Base-by-base conservation (phyloP, 176 grass and related monocot genomes). In the Cenchrus fungigraminus region DNA sequence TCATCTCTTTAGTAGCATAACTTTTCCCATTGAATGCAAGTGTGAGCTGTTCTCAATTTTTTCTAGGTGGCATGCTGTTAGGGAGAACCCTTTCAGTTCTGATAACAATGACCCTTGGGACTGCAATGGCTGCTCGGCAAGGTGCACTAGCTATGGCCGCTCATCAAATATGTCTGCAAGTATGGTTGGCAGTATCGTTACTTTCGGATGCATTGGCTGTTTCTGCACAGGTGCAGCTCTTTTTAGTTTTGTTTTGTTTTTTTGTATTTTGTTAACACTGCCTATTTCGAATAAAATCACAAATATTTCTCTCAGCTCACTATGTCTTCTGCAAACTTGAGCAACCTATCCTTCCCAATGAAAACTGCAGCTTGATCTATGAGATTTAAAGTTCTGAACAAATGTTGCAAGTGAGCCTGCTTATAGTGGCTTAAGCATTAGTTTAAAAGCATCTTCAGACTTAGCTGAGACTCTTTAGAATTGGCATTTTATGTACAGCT, bases 121-220 rank as follows among this genome's bases (percentile, higher is more conserved):
- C 87, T 80, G 81, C 84, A 76, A 86, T 92, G 83, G 90, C 87
- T 83, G 90, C 90, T 80, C 80, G 79, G 32, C 90, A 92, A 70
- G 90, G 86, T 65, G 70, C 90, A 63, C 6, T 92, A 71, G 83
- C 83, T 50, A 89, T 92, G 90, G 83, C 90, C 31, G 87, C 84
- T 81, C 87, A 87, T 84, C 87, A 92, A 59, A 87, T 92, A 81
- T 87, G 91, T 81, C 68, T 92, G 72, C 91, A 92, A 84, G 84
- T 92, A 79, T 92, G 86, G 90, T 71, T 92, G 74, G 90, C 86
- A 28, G 90, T 88, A 79, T 92, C 83, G 34, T 79, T 73, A 80
- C 86, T 94, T 85, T 85, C 84, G 19, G 89, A 91, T 87, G 87
- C 81, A 71, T 78, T 94, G 72, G 87, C 92, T 52, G 81, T 92